Percentiles rank a stretch among this genome's conserved stretches.
phyloP scores from a whole-genome alignment of 139 green algal species.

The Pleodorina starrii region DNA sequence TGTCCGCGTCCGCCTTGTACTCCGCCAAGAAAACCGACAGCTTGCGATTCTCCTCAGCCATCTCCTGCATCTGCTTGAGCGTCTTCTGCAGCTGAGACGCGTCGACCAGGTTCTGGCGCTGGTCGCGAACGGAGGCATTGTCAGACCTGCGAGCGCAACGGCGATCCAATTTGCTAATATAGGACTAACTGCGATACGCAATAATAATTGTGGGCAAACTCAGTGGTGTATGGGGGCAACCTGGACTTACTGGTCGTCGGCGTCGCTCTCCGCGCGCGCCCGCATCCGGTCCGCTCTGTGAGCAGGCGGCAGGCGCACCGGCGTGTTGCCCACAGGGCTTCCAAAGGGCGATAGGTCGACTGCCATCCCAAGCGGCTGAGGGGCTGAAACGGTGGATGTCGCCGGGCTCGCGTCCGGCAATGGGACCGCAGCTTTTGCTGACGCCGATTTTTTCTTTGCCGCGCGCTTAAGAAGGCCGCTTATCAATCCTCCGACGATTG shows the following conservation, averaged over 20 bases:
- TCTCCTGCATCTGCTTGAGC: constrained; percentile 47
- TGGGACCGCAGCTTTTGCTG: not conserved
- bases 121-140: constrained; percentile 27
- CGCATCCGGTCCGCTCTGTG: not conserved
- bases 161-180: too few species aligned
- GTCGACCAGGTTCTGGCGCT: constrained; percentile 28
- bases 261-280: not conserved
- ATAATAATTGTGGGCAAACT: too few species aligned
- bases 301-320: not conserved
- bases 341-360: constrained; percentile 38
- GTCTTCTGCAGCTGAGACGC: not conserved
- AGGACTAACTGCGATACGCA: too few species aligned
- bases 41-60: constrained; percentile 50
- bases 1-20: constrained; percentile 35
- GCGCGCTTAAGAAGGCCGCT: not conserved
- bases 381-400: not conserved
- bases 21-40: constrained; percentile 11
- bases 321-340: constrained; percentile 7
- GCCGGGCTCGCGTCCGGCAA: not conserved
- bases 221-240: too few species aligned
- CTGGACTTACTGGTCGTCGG: constrained; percentile 16
- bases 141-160: constrained; percentile 6
- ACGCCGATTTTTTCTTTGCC: not conserved
- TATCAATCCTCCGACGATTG: not conserved
- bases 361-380: not conserved